Conservation (phyloP, 768 basidiomycete species). For the Termitomyces sp. region DNA sequence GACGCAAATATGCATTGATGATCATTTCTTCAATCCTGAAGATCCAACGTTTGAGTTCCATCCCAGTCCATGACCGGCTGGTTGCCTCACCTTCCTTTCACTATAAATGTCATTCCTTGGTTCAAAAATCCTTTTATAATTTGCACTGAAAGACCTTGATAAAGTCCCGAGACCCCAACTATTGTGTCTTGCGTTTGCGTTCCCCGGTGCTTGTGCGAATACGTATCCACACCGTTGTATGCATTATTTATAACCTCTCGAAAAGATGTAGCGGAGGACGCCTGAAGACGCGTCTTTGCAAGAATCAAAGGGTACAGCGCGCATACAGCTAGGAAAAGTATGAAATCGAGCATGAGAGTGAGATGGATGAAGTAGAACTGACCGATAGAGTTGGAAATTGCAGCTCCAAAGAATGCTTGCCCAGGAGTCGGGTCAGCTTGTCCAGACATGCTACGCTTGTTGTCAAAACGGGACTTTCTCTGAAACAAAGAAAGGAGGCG, state of each 20-base stretch:
- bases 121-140: not conserved
- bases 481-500: not conserved
- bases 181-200: not conserved
- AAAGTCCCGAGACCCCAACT: not conserved
- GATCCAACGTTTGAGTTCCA: not conserved
- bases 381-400: not conserved
- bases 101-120: not conserved
- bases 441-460: not conserved
- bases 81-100: not conserved
- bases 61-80: too few relatives aligned
- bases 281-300: not conserved
- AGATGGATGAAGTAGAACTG: not conserved
- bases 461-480: not conserved
- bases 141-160: not conserved
- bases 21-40: not conserved
- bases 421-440: not conserved
- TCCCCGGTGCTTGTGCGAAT: not conserved
- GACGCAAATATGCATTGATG: not conserved
- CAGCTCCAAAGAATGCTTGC: not conserved
- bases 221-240: not conserved
- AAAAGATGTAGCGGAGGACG: not conserved
- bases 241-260: not conserved
- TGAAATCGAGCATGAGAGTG: too few relatives aligned
- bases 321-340: not conserved
- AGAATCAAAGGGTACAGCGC: not conserved